Percentiles rank a stretch among this genome's conserved stretches.
phyloP scores from a whole-genome alignment of 192 early-diverging fungal genomes.

The Backusella parvicylindrica region DNA sequence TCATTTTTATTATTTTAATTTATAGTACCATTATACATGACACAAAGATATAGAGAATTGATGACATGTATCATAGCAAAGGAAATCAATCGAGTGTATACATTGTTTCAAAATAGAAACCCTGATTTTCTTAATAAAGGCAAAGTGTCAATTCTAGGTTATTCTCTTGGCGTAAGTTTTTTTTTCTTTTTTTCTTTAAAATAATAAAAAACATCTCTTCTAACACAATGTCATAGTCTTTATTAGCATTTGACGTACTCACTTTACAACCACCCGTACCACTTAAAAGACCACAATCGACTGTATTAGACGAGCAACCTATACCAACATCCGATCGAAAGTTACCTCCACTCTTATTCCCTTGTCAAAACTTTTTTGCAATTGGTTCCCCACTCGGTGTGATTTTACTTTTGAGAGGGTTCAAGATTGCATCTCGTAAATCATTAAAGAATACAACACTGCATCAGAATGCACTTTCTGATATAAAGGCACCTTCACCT shows the following conservation, averaged over 20 bases:
- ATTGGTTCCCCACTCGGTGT: conserved; percentile 83
- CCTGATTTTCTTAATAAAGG: conserved; percentile 68
- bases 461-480: conserved; percentile 1
- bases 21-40: conserved; percentile 80
- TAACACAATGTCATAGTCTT: conserved; percentile 29
- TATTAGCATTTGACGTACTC: conserved; percentile 78
- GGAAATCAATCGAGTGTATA: conserved; percentile 77
- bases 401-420: conserved; percentile 73
- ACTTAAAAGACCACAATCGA: conserved; percentile 16
- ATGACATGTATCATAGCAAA: conserved; percentile 75
- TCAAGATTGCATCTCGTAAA: conserved; percentile 55
- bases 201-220: neutral
- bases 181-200: no score
- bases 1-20: no score
- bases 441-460: conserved; percentile 15
- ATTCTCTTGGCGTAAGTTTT: conserved; percentile 67
- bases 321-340: conserved; percentile 15
- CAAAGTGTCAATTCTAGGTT: conserved; percentile 73
- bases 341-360: conserved; percentile 17
- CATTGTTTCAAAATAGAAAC: conserved; percentile 66
- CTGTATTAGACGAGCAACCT: conserved; percentile 18
- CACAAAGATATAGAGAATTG: conserved; percentile 73
- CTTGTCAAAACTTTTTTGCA: conserved; percentile 74
- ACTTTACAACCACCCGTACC: conserved; percentile 57
- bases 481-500: conserved; percentile 20